Conservation (phyloP, 140 eudicot species). For the Senecio squalidus region DNA sequence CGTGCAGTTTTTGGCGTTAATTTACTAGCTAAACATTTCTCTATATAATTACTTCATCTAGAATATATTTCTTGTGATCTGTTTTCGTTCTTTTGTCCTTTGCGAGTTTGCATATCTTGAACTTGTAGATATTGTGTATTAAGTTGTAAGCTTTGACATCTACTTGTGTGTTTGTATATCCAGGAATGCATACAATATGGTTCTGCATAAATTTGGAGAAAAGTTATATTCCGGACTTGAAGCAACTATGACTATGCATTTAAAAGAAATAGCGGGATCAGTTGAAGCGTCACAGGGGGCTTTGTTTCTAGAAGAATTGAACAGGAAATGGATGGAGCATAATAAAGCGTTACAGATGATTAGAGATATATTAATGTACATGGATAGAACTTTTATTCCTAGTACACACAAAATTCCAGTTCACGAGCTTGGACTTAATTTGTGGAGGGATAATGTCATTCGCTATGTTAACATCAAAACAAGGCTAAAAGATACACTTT, state of each 20-base stretch:
- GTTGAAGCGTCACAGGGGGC: conserved; percentile 51
- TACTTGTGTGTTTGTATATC: conserved; percentile 5
- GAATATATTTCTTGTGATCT: too few species aligned
- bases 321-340: conserved; percentile 53
- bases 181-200: conserved; percentile 72
- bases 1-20: too few species aligned
- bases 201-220: conserved; percentile 55
- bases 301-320: conserved; percentile 45
- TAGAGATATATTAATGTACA: conserved; percentile 60
- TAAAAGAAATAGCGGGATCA: conserved; percentile 41
- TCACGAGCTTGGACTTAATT: conserved; percentile 53
- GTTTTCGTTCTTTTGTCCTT: too few species aligned
- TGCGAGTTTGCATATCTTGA: too few species aligned
- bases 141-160: conserved; percentile 4
- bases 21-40: too few species aligned
- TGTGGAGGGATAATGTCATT: conserved; percentile 57
- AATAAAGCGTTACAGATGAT: conserved; percentile 62
- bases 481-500: conserved; percentile 46
- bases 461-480: conserved; percentile 42
- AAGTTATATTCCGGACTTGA: conserved; percentile 55
- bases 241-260: conserved; percentile 47
- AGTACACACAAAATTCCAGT: conserved; percentile 60
- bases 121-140: too few species aligned
- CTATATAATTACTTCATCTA: too few species aligned
- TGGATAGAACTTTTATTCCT: conserved; percentile 65